Evolutionary conservation across 306 rosid species (phyloP).

Genomic region (Cicer yamashitae): DNA sequence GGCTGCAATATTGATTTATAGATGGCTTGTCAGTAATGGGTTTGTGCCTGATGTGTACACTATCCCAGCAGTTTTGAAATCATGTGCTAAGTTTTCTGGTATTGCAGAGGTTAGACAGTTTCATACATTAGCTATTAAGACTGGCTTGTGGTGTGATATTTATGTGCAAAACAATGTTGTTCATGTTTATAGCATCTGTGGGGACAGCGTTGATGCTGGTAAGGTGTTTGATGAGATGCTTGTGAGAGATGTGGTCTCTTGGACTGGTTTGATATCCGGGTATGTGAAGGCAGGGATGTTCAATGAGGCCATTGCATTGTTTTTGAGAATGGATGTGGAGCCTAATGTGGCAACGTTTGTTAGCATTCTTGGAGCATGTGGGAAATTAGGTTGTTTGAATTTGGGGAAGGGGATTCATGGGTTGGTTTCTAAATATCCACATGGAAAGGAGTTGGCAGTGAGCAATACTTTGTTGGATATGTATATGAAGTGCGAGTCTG

Average conservation of each 20-base stretch:
- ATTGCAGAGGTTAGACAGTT: slow-evolving; percentile 64
- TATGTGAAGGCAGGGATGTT: slow-evolving; percentile 62
- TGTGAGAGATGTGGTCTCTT: slow-evolving; percentile 80
- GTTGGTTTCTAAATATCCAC: slow-evolving; percentile 47
- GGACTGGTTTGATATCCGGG: slow-evolving; percentile 82
- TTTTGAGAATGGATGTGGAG: slow-evolving; percentile 59
- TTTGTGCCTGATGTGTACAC: slow-evolving; percentile 73
- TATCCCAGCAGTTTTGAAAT: slow-evolving; percentile 69
- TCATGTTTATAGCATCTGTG: slow-evolving; percentile 64
- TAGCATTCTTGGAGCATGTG: slow-evolving; percentile 68
- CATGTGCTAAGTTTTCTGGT: slow-evolving; percentile 74
- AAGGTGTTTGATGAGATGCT: slow-evolving; percentile 77
- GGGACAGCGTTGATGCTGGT: slow-evolving; percentile 54
- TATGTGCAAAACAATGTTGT: slow-evolving; percentile 69
- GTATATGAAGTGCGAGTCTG: slow-evolving; percentile 69
- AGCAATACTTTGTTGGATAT: slow-evolving; percentile 76
- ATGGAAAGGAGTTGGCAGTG: slow-evolving; percentile 54
- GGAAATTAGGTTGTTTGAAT: slow-evolving; percentile 57
- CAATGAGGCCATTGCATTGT: slow-evolving; percentile 56
- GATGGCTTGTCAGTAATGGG: slow-evolving; percentile 61
- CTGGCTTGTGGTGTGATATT: slow-evolving; percentile 59
- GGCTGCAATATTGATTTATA: slow-evolving; percentile 54
- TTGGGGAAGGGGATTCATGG: slow-evolving; percentile 82
- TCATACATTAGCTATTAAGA: slow-evolving; percentile 58
- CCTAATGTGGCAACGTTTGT: slow-evolving; percentile 73